These are phyloP conservation scores for Scheffersomyces stambukii DNA, from an alignment of 1,139 yeast genomes.

Conservation along the genomic window DNA sequence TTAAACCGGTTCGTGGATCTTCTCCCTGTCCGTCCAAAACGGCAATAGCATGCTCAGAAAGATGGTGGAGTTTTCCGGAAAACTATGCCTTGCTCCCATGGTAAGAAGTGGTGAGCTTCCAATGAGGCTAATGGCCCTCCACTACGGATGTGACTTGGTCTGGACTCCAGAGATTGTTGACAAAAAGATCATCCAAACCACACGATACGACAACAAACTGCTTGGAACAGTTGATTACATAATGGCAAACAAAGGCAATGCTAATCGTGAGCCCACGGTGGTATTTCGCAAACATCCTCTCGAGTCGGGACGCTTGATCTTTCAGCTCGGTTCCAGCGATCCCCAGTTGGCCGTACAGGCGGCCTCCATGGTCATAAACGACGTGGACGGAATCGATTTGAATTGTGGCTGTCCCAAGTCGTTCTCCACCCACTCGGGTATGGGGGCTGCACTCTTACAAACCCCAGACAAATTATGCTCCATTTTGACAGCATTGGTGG, in stretches of 20 bases:
- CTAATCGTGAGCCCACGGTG: constrained; percentile 26
- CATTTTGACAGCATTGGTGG: constrained; percentile 65
- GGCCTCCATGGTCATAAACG: constrained; percentile 71
- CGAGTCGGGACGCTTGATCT: constrained; percentile 55
- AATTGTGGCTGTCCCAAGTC: constrained; percentile 97
- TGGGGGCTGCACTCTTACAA: constrained; percentile 90
- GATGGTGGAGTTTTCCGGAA: constrained; percentile 42
- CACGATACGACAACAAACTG: constrained; percentile 50
- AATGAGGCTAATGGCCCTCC: constrained; percentile 70
- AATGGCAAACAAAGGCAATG: background rate
- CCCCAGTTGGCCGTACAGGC: constrained; percentile 86
- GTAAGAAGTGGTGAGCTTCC: constrained; percentile 95
- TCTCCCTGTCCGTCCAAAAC: constrained; percentile 1
- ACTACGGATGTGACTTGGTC: constrained; percentile 87
- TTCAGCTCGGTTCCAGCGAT: constrained; percentile 86
- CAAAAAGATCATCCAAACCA: constrained; percentile 70
- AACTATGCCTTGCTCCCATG: constrained; percentile 91
- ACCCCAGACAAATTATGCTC: constrained; percentile 76
- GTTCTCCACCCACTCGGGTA: constrained; percentile 84
- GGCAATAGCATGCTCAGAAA: constrained; percentile 5
- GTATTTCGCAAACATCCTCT: constrained; percentile 72
- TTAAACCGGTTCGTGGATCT: too few relatives aligned
- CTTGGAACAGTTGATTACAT: constrained; percentile 61
- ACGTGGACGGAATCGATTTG: constrained; percentile 89
- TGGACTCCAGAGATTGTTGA: constrained; percentile 97